A percentile compares a stretch with the other conserved stretches of the same genome.
phyloP scores from a whole-genome alignment of 1,284 basidiomycete genomes.

The Trichosporon sp. region DNA sequence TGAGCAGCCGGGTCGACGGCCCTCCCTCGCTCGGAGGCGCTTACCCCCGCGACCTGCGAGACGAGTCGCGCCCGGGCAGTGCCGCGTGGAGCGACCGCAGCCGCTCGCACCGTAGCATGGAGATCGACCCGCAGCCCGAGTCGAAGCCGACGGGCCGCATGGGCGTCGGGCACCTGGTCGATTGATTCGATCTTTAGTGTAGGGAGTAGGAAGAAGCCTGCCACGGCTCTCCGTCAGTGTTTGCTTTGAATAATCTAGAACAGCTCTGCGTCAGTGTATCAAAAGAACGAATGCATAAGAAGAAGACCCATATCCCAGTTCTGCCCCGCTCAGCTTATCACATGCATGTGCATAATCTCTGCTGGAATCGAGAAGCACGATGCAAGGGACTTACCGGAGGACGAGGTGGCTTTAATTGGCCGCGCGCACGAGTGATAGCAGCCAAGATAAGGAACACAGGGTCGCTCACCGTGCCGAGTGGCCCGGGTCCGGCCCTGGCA shows the following conservation, averaged over 20 bases:
- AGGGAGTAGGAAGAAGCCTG: not conserved
- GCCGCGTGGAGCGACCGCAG: slow-evolving; percentile 15
- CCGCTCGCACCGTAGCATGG: slow-evolving; percentile 12
- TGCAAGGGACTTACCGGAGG: not conserved
- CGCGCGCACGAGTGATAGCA: not conserved
- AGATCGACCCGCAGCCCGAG: slow-evolving; percentile 10
- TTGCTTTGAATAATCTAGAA: not conserved
- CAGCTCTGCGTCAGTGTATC: not conserved
- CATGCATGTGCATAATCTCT: not conserved
- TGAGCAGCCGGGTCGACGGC: slow-evolving; percentile 16
- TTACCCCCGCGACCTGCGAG: slow-evolving; percentile 13
- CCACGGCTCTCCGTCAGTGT: not conserved
- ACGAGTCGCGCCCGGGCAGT: slow-evolving; percentile 15
- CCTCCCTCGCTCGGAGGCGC: slow-evolving; percentile 16
- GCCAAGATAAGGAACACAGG: not conserved
- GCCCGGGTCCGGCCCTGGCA: not conserved
- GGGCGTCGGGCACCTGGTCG: slow-evolving; percentile 24
- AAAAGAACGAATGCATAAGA: not conserved
- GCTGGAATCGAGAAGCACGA: not conserved
- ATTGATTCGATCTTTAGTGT: slow-evolving; percentile 5
- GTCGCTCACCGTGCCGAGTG: not conserved
- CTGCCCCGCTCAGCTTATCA: not conserved
- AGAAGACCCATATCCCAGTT: not conserved
- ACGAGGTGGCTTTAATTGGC: not conserved
- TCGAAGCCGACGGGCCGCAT: slow-evolving; percentile 20